Evolutionary conservation across 1,139 yeast species (phyloP), one percentile per base, ranked within the genome.

Genomic region (Magnusiomyces suaveolens): DNA sequence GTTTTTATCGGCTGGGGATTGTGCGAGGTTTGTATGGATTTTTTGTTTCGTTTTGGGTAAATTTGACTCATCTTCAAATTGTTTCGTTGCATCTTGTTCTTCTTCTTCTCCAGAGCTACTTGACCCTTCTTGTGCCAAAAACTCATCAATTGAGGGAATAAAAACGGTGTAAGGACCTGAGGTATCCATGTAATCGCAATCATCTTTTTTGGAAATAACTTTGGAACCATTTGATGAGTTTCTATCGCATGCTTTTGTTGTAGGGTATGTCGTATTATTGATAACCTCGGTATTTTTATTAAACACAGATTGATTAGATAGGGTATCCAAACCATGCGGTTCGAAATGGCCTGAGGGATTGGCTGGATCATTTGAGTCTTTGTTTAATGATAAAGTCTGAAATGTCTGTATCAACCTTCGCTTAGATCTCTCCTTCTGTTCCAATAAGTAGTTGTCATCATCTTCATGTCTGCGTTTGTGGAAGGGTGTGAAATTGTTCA

Each of bases 101-200:
- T 41, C 44, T 32, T 36, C 53, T 4, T 43, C 47, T 12, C 18
- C 43, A 21, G 25, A 4, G 6, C 44, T 21, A 20, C 44, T 41
- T 18, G 41, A 18, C 14, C 29, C 43, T 33, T 43, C 47, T 2
- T 16, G 41, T 10, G 50, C 54, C 21, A 61, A 52, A 52, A 62
- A 63, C 32, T 55, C 59, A 52, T 63, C 66, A 33, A 63, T 60
- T 3, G 64, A 62, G 1, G 63, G 61, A 48, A 63, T 63, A 54
- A 58, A 63, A 12, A 63, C 58, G 1, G 62, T 61, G 44, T 55
- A 50, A 1, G 62, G 58, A 20, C 57, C 58, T 33, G 56, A 46
- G 3, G 59, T 57, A 49, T 61, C 63, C 63, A 60, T 62, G 48
- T 50, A 53, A 33, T 49, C 59, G 18, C 32, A 38, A 46, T 3